These are phyloP conservation scores for Ophiorrhiza pumila DNA, from an alignment of 257 asterid genomes.

Conservation along the genomic window DNA sequence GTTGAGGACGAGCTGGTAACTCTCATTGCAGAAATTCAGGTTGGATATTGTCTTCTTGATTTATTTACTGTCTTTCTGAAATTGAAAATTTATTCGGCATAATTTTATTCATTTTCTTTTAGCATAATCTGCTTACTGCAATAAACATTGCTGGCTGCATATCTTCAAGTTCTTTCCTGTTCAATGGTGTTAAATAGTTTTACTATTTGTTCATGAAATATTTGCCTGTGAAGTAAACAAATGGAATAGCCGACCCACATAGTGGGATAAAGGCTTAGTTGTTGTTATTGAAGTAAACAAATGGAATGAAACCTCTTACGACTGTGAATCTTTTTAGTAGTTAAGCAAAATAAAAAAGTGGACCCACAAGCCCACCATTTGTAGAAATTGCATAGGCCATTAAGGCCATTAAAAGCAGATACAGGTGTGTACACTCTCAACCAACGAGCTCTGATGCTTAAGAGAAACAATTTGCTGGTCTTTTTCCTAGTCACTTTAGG, in stretches of 20 bases:
- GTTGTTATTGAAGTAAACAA: background rate
- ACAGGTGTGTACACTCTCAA: background rate
- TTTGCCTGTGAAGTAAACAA: background rate
- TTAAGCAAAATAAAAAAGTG: no score
- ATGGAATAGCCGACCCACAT: no score
- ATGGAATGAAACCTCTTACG: background rate
- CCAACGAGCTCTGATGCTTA: constrained; percentile 1
- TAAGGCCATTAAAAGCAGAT: background rate
- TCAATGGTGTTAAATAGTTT: background rate
- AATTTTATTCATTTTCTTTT: background rate
- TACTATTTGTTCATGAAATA: background rate
- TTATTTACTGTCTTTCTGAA: background rate
- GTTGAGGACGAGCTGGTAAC: constrained; percentile 34
- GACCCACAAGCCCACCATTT: background rate
- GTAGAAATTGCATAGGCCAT: background rate
- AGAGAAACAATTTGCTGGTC: background rate
- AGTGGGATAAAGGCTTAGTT: no score
- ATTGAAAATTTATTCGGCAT: background rate
- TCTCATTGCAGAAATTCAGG: constrained; percentile 52
- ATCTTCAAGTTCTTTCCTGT: background rate
- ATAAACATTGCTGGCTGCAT: background rate
- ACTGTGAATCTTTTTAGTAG: background rate
- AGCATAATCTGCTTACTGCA: background rate
- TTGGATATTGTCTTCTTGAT: constrained; percentile 20
- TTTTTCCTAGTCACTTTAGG: background rate